Conservation (phyloP, 2,329 filamentous ascomycete genomes). For the Neonectria coccinea region DNA sequence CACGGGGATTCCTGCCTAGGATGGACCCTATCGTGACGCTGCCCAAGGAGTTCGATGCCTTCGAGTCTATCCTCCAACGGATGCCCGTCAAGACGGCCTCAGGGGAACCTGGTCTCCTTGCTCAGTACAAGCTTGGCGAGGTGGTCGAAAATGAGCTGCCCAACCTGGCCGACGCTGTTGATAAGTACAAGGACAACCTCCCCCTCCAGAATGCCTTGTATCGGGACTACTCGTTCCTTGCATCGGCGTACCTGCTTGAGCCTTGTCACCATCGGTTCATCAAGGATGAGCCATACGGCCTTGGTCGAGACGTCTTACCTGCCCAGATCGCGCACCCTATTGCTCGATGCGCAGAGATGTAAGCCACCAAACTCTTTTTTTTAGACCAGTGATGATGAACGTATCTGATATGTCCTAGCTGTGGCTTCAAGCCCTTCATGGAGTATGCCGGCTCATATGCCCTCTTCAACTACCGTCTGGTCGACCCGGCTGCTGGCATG, state of each 20-base stretch:
- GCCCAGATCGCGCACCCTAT: slow-evolving; percentile 83
- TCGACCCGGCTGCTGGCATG: slow-evolving; percentile 67
- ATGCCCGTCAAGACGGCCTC: slow-evolving; percentile 83
- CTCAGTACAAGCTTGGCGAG: slow-evolving; percentile 77
- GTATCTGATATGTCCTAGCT: slow-evolving; percentile 47
- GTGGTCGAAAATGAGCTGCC: slow-evolving; percentile 80
- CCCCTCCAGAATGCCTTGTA: slow-evolving; percentile 88
- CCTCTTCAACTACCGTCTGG: slow-evolving; percentile 74
- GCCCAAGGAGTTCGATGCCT: slow-evolving; percentile 77
- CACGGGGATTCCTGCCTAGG: slow-evolving; percentile 79
- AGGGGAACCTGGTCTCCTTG: slow-evolving; percentile 82
- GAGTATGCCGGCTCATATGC: slow-evolving; percentile 67
- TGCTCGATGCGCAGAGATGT: slow-evolving; percentile 86
- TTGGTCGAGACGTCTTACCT: slow-evolving; percentile 80
- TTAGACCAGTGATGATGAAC: neutral
- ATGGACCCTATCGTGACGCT: slow-evolving; percentile 71
- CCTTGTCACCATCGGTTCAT: slow-evolving; percentile 84
- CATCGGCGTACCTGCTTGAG: slow-evolving; percentile 90
- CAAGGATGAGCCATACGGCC: slow-evolving; percentile 80
- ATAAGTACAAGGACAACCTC: slow-evolving; percentile 78
- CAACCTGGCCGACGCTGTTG: slow-evolving; percentile 79
- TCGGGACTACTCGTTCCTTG: slow-evolving; percentile 90
- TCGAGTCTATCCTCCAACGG: slow-evolving; percentile 78
- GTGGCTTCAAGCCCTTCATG: slow-evolving; percentile 92
- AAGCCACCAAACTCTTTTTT: slow-evolving; percentile 57